Evolutionary conservation across 2,329 filamentous ascomycete species (phyloP).

Genomic region (Apiospora malaysiana): DNA sequence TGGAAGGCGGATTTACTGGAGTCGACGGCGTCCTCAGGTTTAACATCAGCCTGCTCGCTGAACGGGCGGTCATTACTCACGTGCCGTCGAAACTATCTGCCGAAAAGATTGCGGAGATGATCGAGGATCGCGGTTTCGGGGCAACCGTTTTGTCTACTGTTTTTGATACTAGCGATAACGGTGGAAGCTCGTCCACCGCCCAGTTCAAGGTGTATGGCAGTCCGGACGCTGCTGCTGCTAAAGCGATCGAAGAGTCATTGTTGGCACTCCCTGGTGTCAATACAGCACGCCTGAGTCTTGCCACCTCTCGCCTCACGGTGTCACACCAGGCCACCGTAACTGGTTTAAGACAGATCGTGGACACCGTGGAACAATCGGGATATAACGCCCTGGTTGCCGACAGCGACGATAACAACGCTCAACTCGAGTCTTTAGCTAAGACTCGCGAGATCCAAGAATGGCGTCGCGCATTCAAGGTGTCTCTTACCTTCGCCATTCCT

Average conservation of each 20-base stretch:
- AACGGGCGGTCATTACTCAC: slow-evolving; percentile 88
- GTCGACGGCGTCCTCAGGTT: slow-evolving; percentile 83
- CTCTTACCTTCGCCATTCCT: slow-evolving; percentile 81
- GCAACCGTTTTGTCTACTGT: slow-evolving; percentile 81
- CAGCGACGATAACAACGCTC: slow-evolving; percentile 93
- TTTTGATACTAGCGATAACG: slow-evolving; percentile 60
- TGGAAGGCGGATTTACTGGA: slow-evolving; percentile 81
- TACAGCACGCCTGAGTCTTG: slow-evolving; percentile 74
- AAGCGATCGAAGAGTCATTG: slow-evolving; percentile 72
- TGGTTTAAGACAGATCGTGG: slow-evolving; percentile 83
- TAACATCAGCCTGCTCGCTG: slow-evolving; percentile 93
- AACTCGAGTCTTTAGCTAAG: slow-evolving; percentile 94
- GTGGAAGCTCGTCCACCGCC: slow-evolving; percentile 63
- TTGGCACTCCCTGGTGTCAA: slow-evolving; percentile 71
- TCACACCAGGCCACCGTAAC: slow-evolving; percentile 73
- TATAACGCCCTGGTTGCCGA: slow-evolving; percentile 91
- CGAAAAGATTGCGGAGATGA: slow-evolving; percentile 78
- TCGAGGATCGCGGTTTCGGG: slow-evolving; percentile 91
- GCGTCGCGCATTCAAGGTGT: slow-evolving; percentile 80
- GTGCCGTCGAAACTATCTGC: slow-evolving; percentile 73
- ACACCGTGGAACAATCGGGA: slow-evolving; percentile 79
- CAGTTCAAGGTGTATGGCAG: slow-evolving; percentile 87
- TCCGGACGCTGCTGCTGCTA: slow-evolving; percentile 73
- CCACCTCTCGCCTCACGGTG: slow-evolving; percentile 76
- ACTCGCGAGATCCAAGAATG: slow-evolving; percentile 96